These are phyloP conservation scores for Auricularia sp. DNA, from an alignment of 768 basidiomycete genomes.

Conservation along the genomic window DNA sequence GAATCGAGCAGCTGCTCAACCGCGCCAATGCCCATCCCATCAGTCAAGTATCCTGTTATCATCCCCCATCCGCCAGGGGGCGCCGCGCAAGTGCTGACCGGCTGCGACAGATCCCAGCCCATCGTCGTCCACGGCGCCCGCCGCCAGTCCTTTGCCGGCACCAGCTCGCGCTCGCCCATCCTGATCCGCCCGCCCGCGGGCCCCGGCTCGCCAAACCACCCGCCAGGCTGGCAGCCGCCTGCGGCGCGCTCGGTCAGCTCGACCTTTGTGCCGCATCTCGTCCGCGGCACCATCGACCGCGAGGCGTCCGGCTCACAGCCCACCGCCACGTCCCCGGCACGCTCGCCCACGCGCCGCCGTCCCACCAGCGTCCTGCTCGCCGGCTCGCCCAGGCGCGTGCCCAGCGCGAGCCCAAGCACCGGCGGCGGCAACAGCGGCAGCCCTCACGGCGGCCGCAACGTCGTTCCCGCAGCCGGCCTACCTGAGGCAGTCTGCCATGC, in stretches of 20 bases:
- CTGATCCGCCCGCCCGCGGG: background rate
- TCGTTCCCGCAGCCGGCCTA: conserved; percentile 62
- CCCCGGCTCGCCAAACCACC: background rate
- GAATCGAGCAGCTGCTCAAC: background rate
- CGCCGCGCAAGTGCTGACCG: conserved; percentile 48
- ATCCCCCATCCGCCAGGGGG: conserved; percentile 45
- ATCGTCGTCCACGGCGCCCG: background rate
- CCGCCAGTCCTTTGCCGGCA: background rate
- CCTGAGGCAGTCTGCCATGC: conserved; percentile 65
- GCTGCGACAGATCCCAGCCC: background rate
- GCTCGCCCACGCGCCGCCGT: conserved; percentile 39
- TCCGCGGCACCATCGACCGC: conserved; percentile 2
- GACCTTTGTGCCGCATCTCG: background rate
- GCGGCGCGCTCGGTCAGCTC: background rate
- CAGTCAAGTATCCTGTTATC: background rate
- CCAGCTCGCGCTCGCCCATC: background rate
- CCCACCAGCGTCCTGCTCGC: conserved; percentile 8
- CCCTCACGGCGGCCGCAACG: conserved; percentile 21
- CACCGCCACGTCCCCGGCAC: background rate
- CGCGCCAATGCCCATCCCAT: background rate
- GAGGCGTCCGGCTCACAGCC: background rate
- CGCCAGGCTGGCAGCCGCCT: background rate
- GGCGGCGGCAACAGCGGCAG: conserved; percentile 2
- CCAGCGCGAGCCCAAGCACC: conserved; percentile 4
- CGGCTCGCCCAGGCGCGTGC: background rate